Conservation (phyloP, 306 rosid genomes). For the Sicyos baderoa region DNA sequence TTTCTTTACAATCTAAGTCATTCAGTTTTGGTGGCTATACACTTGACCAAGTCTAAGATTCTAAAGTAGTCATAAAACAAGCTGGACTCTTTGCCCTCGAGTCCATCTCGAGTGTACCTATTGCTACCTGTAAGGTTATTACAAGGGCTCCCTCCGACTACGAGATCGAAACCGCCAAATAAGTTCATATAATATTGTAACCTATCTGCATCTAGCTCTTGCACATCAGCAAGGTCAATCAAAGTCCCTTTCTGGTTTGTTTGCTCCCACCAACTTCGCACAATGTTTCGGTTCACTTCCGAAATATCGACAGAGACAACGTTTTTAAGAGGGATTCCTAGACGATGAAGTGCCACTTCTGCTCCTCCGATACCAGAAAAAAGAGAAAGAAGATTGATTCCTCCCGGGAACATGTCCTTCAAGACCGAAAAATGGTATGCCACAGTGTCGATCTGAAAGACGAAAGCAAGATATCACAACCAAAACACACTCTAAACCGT, state of each 20-base stretch:
- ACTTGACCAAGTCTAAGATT: constrained; percentile 61
- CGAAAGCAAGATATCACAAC: constrained; percentile 4
- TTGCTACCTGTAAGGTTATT: constrained; percentile 92
- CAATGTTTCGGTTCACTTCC: constrained; percentile 61
- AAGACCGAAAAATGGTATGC: constrained; percentile 82
- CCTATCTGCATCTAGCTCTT: constrained; percentile 37
- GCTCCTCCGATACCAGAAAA: constrained; percentile 97
- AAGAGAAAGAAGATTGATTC: constrained; percentile 83
- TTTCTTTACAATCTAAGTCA: constrained; percentile 24
- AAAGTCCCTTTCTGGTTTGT: constrained; percentile 76
- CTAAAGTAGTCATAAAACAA: constrained; percentile 68
- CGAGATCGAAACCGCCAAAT: constrained; percentile 79
- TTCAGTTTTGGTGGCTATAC: constrained; percentile 27
- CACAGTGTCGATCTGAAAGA: constrained; percentile 84
- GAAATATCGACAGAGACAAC: constrained; percentile 81
- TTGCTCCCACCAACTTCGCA: constrained; percentile 97
- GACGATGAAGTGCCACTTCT: constrained; percentile 87
- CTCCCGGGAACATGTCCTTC: constrained; percentile 65
- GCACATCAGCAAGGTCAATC: constrained; percentile 55
- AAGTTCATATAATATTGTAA: constrained; percentile 44
- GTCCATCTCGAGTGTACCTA: constrained; percentile 72
- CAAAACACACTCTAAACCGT: not conserved
- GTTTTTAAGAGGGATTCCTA: constrained; percentile 60
- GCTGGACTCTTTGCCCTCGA: constrained; percentile 73
- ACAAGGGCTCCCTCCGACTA: constrained; percentile 93